Base-by-base conservation (phyloP, 2,329 filamentous ascomycete species). In the Trichoderma semiorbis region DNA sequence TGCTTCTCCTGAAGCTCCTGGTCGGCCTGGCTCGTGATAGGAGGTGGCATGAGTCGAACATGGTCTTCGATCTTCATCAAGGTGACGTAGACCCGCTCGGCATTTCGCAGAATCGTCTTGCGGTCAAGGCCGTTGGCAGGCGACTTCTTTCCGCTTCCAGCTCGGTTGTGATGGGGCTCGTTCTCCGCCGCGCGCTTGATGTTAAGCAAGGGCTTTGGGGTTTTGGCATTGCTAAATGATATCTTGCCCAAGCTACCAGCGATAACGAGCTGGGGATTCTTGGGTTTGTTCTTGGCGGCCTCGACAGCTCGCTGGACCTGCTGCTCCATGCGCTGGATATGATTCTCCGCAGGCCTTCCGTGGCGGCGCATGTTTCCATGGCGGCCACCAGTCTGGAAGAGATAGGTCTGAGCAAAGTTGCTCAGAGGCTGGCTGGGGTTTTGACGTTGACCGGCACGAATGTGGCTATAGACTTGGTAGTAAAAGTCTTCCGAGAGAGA, bases 321-420 rank as follows among this genome's bases (percentile, higher is more conserved):
- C 82, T 99, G 96, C 81, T 99, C 95, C 96, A 99, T 99, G 70
- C 96, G 92, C 80, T 98, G 96, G 84, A 98, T 93, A 79, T 99
- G 96, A 79, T 98, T 99, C 80, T 99, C 96, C 21, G 93, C 94
- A 57, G 92, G 93, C 72, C 94, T 89, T 73, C 91, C 90, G 76
- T 96, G 90, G 74, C 94, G 89, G 74, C 94, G 87, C 78, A 89
- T 88, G 55, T 88, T 89, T 69, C 92, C 92, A 75, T 94, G 90
- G 24, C 95, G 91, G 75, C 92, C 93, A 32, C 95, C 95, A 3
- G 95, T 98, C 81, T 98, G 95, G 82, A 97, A 97, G 3, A 99
- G 86, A 78, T 99, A 99, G 0, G 96, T 99, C 82, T 99, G 96
- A 0, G 96, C 96, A 81, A 99, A 98, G 81, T 97, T 96, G 80